A percentile compares a stretch with the other conserved stretches of the same genome.
phyloP scores from a whole-genome alignment of 2,329 filamentous ascomycete genomes.

The Sporothrix mexicana region DNA sequence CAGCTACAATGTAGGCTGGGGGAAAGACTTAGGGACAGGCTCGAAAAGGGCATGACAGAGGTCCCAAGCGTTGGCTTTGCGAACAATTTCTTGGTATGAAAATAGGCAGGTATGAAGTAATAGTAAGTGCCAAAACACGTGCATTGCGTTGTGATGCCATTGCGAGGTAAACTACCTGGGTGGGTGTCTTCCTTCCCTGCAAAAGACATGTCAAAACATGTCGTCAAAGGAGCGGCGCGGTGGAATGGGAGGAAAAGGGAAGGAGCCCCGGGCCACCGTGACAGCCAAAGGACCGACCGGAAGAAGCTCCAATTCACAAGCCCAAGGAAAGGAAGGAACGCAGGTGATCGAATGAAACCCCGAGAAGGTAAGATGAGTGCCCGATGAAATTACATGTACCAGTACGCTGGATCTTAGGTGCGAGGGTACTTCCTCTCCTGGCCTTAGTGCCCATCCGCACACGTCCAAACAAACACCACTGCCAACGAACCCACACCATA shows the following conservation, averaged over 20 bases:
- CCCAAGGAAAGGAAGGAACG: slow-evolving; percentile 7
- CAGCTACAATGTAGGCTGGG: background rate
- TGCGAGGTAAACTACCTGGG: too few relatives aligned
- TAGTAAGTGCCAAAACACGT: slow-evolving; percentile 2
- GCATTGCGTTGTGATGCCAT: background rate
- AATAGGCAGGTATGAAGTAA: background rate
- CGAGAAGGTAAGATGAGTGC: background rate
- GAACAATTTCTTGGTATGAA: background rate
- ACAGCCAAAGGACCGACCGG: slow-evolving; percentile 13
- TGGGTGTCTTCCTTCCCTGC: background rate
- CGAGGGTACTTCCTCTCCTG: background rate
- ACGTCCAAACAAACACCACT: background rate
- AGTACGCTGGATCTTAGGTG: background rate
- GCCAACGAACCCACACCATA: background rate
- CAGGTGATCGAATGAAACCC: background rate
- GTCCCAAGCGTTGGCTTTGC: slow-evolving; percentile 17
- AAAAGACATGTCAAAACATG: background rate
- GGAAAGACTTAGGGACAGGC: too few relatives aligned
- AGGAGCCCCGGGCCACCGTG: slow-evolving; percentile 10
- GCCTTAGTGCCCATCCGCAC: background rate
- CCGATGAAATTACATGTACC: slow-evolving; percentile 17
- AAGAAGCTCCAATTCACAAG: background rate
- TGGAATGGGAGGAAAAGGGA: slow-evolving; percentile 16
- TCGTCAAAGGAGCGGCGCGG: background rate
- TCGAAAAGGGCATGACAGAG: slow-evolving; percentile 2